Percentiles rank a stretch among this genome's conserved stretches.
These are phyloP conservation scores for Saposhnikovia divaricata DNA, from an alignment of 129 eudicot genomes.

Conservation along the genomic window DNA sequence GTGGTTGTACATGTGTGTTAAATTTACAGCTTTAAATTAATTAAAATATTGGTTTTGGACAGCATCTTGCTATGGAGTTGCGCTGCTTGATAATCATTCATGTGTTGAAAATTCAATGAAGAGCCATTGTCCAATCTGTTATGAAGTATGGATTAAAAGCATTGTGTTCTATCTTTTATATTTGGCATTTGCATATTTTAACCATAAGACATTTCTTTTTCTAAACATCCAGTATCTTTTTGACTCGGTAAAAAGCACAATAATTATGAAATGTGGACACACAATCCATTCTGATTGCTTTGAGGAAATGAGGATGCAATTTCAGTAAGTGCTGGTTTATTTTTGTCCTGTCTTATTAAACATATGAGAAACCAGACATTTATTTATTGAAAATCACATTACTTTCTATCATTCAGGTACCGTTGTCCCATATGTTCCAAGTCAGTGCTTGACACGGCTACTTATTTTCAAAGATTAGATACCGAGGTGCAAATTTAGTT, in stretches of 20 bases:
- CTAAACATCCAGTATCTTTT: constrained; percentile 61
- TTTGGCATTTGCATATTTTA: background rate
- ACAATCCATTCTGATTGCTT: constrained; percentile 67
- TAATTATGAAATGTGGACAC: constrained; percentile 77
- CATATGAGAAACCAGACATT: background rate
- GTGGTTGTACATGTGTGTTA: background rate
- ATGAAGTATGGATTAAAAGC: constrained; percentile 48
- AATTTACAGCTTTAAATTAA: background rate
- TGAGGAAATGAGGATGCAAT: constrained; percentile 45
- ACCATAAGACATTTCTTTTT: constrained; percentile 3
- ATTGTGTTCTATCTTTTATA: background rate
- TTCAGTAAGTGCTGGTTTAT: constrained; percentile 44
- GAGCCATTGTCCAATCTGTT: constrained; percentile 84
- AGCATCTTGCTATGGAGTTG: constrained; percentile 71
- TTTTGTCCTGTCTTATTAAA: background rate
- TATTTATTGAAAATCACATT: constrained; percentile 2
- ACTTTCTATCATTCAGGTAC: constrained; percentile 40
- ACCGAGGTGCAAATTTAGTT: constrained; percentile 45
- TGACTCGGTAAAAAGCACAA: constrained; percentile 59
- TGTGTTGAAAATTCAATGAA: constrained; percentile 83
- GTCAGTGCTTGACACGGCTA: constrained; percentile 43
- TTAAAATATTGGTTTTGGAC: constrained; percentile 12
- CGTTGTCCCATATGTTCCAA: constrained; percentile 96
- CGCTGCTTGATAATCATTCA: constrained; percentile 50
- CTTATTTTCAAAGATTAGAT: constrained; percentile 64